phyloP scores from a whole-genome alignment of 2,329 filamentous ascomycete species.

The Dothideomycetes sp. region DNA sequence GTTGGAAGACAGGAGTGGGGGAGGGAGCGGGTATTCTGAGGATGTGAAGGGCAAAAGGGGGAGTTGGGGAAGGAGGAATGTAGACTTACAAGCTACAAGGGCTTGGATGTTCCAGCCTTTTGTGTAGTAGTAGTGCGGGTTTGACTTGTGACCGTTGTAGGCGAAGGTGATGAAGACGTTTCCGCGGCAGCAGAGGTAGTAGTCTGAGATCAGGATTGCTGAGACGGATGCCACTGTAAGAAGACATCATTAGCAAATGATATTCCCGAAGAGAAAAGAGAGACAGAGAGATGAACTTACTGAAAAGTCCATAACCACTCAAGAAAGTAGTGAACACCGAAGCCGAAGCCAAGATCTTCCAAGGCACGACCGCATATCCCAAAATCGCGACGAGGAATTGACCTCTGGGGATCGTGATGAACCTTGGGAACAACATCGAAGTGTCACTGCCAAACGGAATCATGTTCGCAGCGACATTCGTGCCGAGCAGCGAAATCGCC shows the following conservation, averaged over 20 bases:
- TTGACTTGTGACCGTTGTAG: slow-evolving; percentile 42
- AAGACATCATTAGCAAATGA: no score
- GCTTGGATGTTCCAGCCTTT: slow-evolving; percentile 51
- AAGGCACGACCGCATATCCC: slow-evolving; percentile 50
- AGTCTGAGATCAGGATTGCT: slow-evolving; percentile 51
- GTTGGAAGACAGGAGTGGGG: no score
- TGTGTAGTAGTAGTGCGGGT: slow-evolving; percentile 43
- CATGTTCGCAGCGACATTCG: slow-evolving; percentile 28
- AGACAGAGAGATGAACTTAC: not conserved
- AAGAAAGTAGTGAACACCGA: slow-evolving; percentile 54
- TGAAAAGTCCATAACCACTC: slow-evolving; percentile 24
- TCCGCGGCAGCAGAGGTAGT: slow-evolving; percentile 43
- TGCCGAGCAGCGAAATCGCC: slow-evolving; percentile 29
- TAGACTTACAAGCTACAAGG: slow-evolving; percentile 40
- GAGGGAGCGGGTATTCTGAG: no score
- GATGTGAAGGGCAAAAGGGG: no score
- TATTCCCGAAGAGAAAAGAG: slow-evolving; percentile 31
- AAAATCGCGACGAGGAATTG: slow-evolving; percentile 27
- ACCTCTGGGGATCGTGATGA: slow-evolving; percentile 35
- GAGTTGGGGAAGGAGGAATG: no score
- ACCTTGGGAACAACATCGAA: slow-evolving; percentile 38
- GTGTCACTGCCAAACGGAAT: slow-evolving; percentile 29
- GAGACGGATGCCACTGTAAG: slow-evolving; percentile 57
- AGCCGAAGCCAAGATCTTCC: slow-evolving; percentile 55
- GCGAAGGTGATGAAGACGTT: slow-evolving; percentile 24